phyloP scores from a whole-genome alignment of 495 filamentous ascomycete genomes.

The Lasiosphaeris hirsuta region DNA sequence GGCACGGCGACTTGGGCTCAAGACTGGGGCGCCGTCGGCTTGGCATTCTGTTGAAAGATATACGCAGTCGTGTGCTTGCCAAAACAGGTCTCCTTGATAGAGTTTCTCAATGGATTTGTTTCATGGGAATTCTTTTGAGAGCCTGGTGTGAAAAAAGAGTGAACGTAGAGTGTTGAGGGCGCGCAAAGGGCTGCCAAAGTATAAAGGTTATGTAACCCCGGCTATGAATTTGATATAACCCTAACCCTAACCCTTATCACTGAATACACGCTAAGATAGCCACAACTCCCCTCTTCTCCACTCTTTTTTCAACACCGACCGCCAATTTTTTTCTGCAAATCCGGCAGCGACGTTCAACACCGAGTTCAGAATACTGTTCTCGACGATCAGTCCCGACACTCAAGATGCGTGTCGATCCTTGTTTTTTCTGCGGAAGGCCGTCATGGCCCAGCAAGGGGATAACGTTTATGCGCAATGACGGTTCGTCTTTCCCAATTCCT shows the following conservation, averaged over 20 bases:
- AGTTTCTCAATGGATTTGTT: too few relatives aligned
- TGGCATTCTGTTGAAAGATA: too few relatives aligned
- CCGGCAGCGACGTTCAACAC: background rate
- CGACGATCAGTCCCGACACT: conserved; percentile 17
- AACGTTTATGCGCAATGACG: conserved; percentile 67
- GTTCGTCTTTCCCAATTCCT: conserved; percentile 35
- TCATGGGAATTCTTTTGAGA: too few relatives aligned
- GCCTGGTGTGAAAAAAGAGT: too few relatives aligned
- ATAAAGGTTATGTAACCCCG: too few relatives aligned
- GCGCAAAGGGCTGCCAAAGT: too few relatives aligned
- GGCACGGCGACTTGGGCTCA: background rate
- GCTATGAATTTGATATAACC: background rate
- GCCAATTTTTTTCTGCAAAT: conserved; percentile 18
- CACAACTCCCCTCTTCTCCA: conserved; percentile 11
- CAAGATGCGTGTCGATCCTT: conserved; percentile 67
- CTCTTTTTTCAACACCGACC: conserved; percentile 15
- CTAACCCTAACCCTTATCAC: conserved; percentile 9
- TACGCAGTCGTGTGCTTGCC: too few relatives aligned
- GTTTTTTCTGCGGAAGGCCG: conserved; percentile 83
- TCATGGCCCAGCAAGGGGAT: conserved; percentile 89
- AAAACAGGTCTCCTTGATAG: too few relatives aligned
- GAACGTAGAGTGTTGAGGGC: too few relatives aligned
- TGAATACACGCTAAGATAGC: conserved; percentile 12
- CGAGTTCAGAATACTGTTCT: background rate
- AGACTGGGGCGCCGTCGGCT: background rate